A percentile compares a stretch with the other conserved stretches of the same genome.
Conservation (phyloP, 2,329 filamentous ascomycete genomes). For the Xylaria sp. region DNA sequence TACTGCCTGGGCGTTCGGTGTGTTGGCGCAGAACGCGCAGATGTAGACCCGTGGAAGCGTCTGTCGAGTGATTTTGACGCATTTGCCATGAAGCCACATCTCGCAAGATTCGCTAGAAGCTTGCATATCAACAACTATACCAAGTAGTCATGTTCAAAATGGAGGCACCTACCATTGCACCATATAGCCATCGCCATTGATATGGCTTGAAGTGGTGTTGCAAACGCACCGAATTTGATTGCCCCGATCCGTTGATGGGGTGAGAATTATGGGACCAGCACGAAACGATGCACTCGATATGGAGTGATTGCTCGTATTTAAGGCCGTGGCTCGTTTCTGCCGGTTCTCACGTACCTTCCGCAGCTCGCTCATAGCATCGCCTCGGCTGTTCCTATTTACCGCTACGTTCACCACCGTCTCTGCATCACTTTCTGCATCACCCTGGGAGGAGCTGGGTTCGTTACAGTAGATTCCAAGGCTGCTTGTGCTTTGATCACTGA, state of each 20-base stretch:
- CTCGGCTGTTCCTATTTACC: constrained; percentile 49
- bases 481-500: constrained; percentile 61
- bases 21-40: constrained; percentile 71
- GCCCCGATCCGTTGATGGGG: constrained; percentile 56
- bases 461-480: constrained; percentile 53
- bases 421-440: constrained; percentile 65
- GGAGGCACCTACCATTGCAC: constrained; percentile 66
- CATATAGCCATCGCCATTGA: constrained; percentile 64
- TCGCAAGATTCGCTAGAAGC: constrained; percentile 68
- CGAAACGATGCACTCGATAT: constrained; percentile 46
- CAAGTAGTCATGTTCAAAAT: not conserved
- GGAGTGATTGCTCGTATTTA: constrained; percentile 51
- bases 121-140: constrained; percentile 22
- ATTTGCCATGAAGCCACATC: constrained; percentile 72
- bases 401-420: constrained; percentile 66
- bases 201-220: constrained; percentile 49
- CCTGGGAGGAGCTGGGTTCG: constrained; percentile 45
- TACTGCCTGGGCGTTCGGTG: constrained; percentile 62
- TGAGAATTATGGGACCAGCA: constrained; percentile 52
- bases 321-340: constrained; percentile 53
- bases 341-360: constrained; percentile 66
- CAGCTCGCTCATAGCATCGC: constrained; percentile 70
- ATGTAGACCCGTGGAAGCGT: constrained; percentile 70
- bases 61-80: constrained; percentile 67
- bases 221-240: constrained; percentile 68